Percentiles rank a stretch among this genome's conserved stretches.
Evolutionary conservation across 768 basidiomycete species (phyloP).

Genomic region (Cystofilobasidium macerans): DNA sequence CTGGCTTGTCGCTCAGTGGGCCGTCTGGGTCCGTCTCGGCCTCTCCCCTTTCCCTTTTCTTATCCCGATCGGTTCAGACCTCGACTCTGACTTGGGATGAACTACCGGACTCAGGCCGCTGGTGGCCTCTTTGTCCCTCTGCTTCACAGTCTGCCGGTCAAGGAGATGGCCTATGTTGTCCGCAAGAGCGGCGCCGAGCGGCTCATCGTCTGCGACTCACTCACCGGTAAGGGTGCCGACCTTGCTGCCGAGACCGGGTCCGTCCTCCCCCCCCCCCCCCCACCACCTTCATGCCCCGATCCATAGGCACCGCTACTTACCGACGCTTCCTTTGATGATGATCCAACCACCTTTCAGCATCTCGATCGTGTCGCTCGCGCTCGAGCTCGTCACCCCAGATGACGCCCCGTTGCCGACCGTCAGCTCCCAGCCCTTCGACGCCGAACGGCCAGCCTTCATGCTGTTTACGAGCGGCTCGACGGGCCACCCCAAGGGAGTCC

Average conservation of each 20-base stretch:
- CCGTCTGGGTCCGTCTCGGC: constrained; percentile 14
- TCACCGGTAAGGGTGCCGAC: constrained; percentile 27
- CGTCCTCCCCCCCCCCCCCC: background rate
- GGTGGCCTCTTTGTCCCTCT: constrained; percentile 33
- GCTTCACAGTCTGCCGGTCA: constrained; percentile 31
- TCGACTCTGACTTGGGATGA: background rate
- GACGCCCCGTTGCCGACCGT: constrained; percentile 9
- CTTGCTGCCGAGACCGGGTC: constrained; percentile 25
- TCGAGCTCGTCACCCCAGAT: background rate
- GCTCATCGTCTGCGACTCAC: constrained; percentile 30
- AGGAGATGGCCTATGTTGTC: constrained; percentile 33
- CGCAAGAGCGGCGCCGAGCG: constrained; percentile 28
- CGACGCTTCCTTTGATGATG: too few species aligned
- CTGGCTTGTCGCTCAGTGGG: constrained; percentile 26
- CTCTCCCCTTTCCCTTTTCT: background rate
- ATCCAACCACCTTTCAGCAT: background rate
- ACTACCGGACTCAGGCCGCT: too few species aligned
- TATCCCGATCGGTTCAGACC: background rate
- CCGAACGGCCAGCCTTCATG: constrained; percentile 16
- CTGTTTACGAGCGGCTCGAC: constrained; percentile 22
- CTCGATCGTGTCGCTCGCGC: background rate
- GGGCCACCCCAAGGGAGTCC: constrained; percentile 22
- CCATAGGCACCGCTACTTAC: too few species aligned
- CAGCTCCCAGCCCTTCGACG: constrained; percentile 12
- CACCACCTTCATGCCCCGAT: too few species aligned